Conservation (phyloP, 331 rosid genomes). For the Saraca asoca region DNA sequence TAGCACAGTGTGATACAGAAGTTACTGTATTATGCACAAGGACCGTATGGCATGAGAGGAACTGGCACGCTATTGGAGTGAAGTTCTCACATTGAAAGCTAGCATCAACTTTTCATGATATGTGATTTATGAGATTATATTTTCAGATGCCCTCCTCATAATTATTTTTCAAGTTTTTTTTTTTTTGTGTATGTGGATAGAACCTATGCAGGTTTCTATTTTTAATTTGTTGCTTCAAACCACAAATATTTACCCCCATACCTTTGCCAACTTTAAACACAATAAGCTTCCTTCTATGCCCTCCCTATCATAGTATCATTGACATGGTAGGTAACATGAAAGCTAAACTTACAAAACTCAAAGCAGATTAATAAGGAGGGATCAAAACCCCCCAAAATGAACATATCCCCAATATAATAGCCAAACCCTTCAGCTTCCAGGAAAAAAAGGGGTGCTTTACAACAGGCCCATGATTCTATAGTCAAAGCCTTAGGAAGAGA, state of each 20-base stretch:
- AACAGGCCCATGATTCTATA: neutral
- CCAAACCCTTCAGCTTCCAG: neutral
- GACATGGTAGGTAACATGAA: conserved; percentile 1
- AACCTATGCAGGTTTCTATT: neutral
- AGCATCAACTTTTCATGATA: neutral
- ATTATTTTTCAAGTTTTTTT: neutral
- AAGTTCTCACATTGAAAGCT: neutral
- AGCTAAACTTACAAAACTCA: neutral
- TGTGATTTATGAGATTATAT: neutral
- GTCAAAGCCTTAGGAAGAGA: neutral
- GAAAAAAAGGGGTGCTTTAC: neutral
- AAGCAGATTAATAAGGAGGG: neutral
- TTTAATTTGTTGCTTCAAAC: neutral
- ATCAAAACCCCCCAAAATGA: neutral
- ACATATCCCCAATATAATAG: neutral
- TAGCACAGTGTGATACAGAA: neutral
- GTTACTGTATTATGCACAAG: too few relatives aligned
- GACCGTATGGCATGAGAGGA: neutral
- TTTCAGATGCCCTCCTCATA: neutral
- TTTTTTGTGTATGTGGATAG: too few relatives aligned
- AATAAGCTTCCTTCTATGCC: too few relatives aligned
- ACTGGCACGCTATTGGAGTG: neutral
- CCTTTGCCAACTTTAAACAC: conserved; percentile 1
- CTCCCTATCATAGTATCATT: neutral
- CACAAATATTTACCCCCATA: neutral